phyloP scores from a whole-genome alignment of 2,329 filamentous ascomycete genomes.

The Monilinia fructicola region DNA sequence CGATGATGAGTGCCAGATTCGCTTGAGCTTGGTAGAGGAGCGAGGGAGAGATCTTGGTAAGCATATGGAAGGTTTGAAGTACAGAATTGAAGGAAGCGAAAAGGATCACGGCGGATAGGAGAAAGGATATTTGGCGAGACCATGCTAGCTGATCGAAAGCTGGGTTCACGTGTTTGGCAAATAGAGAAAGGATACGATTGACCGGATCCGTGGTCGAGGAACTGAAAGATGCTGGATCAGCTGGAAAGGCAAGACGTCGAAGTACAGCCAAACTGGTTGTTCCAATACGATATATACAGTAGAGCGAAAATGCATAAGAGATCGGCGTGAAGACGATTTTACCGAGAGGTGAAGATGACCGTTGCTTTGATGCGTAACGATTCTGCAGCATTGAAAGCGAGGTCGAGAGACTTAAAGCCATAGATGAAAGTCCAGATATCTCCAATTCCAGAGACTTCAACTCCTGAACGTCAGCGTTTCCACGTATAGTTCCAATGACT shows the following conservation, averaged over 20 bases:
- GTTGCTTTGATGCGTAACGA: slow-evolving; percentile 62
- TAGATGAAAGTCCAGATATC: slow-evolving; percentile 75
- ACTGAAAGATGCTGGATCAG: slow-evolving; percentile 43
- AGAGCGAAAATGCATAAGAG: slow-evolving; percentile 70
- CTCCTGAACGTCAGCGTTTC: slow-evolving; percentile 58
- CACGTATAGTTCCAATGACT: slow-evolving; percentile 69
- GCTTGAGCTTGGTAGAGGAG: slow-evolving; percentile 69
- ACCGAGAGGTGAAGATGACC: slow-evolving; percentile 66
- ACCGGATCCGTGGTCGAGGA: slow-evolving; percentile 77
- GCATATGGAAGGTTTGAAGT: slow-evolving; percentile 80
- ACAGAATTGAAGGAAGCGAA: slow-evolving; percentile 78
- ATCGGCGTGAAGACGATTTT: slow-evolving; percentile 60
- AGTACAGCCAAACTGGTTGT: slow-evolving; percentile 69
- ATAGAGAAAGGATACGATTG: slow-evolving; percentile 75
- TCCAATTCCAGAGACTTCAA: slow-evolving; percentile 67
- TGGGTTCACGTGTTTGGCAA: slow-evolving; percentile 82
- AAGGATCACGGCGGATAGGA: slow-evolving; percentile 79
- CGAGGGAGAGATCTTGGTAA: slow-evolving; percentile 72
- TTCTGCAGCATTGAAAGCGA: slow-evolving; percentile 63
- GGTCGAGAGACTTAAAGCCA: slow-evolving; percentile 69
- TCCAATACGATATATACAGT: slow-evolving; percentile 80
- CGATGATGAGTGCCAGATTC: slow-evolving; percentile 75
- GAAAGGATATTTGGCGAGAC: slow-evolving; percentile 82
- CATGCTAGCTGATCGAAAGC: slow-evolving; percentile 78
- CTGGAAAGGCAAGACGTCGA: slow-evolving; percentile 50